Evolutionary conservation across 768 basidiomycete genomes (phyloP).

Genomic region (Saitozyma sp.): DNA sequence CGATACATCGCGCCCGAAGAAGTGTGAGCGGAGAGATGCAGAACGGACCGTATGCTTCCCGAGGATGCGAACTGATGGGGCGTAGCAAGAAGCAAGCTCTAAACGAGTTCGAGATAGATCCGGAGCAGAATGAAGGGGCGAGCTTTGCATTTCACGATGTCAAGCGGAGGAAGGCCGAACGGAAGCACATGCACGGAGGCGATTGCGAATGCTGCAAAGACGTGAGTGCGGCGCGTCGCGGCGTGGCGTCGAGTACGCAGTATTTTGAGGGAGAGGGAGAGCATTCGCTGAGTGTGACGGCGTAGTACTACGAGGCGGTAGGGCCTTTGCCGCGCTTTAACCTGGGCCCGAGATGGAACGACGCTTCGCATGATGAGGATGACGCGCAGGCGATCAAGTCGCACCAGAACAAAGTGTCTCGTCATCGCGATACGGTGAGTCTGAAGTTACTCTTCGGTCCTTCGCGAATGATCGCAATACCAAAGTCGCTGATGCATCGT

Average conservation of each 20-base stretch:
- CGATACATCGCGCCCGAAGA: slow-evolving; percentile 37
- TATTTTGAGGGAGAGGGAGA: not conserved
- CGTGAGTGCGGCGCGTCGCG: slow-evolving; percentile 54
- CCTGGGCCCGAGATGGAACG: slow-evolving; percentile 73
- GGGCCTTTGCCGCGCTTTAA: slow-evolving; percentile 69
- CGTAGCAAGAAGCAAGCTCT: slow-evolving; percentile 41
- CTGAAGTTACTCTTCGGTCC: not conserved
- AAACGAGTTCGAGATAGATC: slow-evolving; percentile 66
- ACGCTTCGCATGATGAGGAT: slow-evolving; percentile 47
- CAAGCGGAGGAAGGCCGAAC: slow-evolving; percentile 65
- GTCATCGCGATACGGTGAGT: slow-evolving; percentile 45
- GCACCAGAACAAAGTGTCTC: slow-evolving; percentile 43
- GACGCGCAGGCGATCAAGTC: slow-evolving; percentile 20
- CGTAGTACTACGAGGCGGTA: slow-evolving; percentile 75
- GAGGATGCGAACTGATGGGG: not conserved
- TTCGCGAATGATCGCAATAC: slow-evolving; percentile 31
- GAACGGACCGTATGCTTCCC: no score
- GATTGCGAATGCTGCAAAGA: slow-evolving; percentile 82
- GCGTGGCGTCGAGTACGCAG: not conserved
- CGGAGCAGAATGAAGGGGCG: slow-evolving; percentile 65
- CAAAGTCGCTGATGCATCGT: slow-evolving; percentile 45
- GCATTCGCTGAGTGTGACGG: not conserved
- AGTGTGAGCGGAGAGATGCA: slow-evolving; percentile 17
- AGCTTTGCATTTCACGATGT: slow-evolving; percentile 74
- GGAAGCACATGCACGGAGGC: slow-evolving; percentile 67